A percentile compares a stretch with the other conserved stretches of the same genome.
These are phyloP conservation scores for Diaporthe vexans DNA, from an alignment of 2,329 filamentous ascomycete genomes.

Conservation along the genomic window DNA sequence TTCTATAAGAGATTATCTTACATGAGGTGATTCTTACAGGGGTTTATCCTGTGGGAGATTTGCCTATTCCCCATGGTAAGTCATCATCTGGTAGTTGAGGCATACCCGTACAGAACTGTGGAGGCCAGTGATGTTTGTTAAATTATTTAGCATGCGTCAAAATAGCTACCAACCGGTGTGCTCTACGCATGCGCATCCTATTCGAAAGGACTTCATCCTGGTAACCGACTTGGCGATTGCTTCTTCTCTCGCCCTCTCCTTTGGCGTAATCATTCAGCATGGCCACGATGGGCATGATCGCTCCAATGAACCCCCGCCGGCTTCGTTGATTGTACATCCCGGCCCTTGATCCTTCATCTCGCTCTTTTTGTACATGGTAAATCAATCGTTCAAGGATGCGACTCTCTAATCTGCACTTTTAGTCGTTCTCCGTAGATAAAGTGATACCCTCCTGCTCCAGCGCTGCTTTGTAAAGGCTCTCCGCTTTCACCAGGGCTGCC, in stretches of 20 bases:
- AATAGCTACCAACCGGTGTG: neutral
- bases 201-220: neutral
- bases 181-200: neutral
- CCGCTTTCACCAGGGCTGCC: conserved; percentile 77
- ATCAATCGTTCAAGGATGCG: neutral
- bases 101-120: too few species aligned
- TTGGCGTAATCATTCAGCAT: neutral
- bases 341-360: neutral
- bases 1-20: too few species aligned
- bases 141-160: neutral
- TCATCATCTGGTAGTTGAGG: too few species aligned
- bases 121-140: too few species aligned
- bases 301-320: neutral
- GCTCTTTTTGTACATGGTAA: neutral
- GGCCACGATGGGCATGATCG: neutral
- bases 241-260: neutral
- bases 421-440: conserved; percentile 41
- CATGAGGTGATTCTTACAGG: too few species aligned
- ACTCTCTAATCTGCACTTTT: neutral
- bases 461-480: conserved; percentile 78
- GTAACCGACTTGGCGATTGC: neutral
- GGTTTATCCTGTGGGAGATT: too few species aligned
- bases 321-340: too few species aligned
- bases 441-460: conserved; percentile 72
- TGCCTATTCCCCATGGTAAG: too few species aligned